Conservation (phyloP, 2,329 filamentous ascomycete genomes). For the Alternaria hordeiaustralica region DNA sequence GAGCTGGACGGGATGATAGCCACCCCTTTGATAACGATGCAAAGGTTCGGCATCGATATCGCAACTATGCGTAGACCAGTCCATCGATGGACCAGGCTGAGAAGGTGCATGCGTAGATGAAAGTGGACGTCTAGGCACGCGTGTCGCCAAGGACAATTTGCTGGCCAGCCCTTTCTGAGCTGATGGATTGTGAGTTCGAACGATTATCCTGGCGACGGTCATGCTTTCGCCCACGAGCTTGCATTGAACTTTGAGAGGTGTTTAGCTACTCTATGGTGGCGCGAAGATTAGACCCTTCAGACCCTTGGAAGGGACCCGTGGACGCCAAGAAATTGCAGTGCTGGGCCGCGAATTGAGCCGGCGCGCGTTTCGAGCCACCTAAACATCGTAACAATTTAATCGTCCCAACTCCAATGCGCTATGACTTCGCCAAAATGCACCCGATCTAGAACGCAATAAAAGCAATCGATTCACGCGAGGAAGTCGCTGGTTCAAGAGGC, state of each 20-base stretch:
- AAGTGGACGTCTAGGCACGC: background rate
- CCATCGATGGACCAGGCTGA: background rate
- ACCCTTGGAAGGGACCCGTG: background rate
- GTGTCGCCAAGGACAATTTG: background rate
- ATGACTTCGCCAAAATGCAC: background rate
- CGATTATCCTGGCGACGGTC: rapidly evolving
- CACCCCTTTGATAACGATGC: slow-evolving; percentile 23
- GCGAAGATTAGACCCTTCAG: background rate
- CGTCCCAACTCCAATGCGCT: background rate
- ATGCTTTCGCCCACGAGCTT: background rate
- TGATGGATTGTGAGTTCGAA: rapidly evolving
- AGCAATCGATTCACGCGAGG: background rate
- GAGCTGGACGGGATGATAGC: slow-evolving; percentile 27
- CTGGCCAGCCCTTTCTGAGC: background rate
- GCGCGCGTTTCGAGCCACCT: background rate
- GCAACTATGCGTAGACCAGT: slow-evolving; percentile 3
- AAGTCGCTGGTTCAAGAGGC: too few relatives aligned
- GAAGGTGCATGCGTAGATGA: background rate
- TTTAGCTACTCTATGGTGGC: background rate
- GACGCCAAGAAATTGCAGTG: background rate
- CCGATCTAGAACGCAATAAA: background rate
- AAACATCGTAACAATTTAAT: background rate
- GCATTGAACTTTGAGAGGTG: rapidly evolving
- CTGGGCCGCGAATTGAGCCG: background rate
- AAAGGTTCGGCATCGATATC: slow-evolving; percentile 28